Base-by-base conservation (phyloP, 1,139 yeast genomes). In the Nadsonia starkeyi-henricii region DNA sequence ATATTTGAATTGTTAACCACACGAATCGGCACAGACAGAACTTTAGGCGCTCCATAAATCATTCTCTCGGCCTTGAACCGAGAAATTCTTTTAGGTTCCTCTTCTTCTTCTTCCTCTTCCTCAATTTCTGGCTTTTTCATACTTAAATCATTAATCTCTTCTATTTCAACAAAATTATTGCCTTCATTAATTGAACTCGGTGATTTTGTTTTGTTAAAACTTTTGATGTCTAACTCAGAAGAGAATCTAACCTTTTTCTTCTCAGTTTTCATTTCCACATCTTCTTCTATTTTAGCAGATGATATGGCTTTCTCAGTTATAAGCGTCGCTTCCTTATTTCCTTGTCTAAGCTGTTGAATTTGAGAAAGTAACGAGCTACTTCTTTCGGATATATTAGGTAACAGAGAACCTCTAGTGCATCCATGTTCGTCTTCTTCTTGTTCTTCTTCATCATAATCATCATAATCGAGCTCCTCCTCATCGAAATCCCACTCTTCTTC, bases 361-460 rank as follows among this genome's bases (percentile, higher is more conserved):
- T 26, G 43, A 41, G 43, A 42, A 37, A 20, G 36, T 39, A 13
- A 8, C 21, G 18, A 41, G 17, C 39, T 42, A 18, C 20, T 42
- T 33, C 12, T 42, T 26, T 42, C 45, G 7, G 41, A 36, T 39
- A 47, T 43, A 1, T 45, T 43, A 17, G 70, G 71, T 47, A 67
- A 62, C 43, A 67, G 45, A 2, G 63, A 54, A n/a, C 69, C 69
- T 20, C 66, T 52, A 1, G 65, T 57, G 13, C 73, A 67, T 12
- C 67, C 71, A 42, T 58, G 64, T 33, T 62, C 69, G 49, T 64
- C 71, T 46, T 66, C 69, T 15, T 60, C 59, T 13, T 64, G 66
- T 9, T 63, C 68, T 18, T 60, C 63, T 2, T 61, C 66, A 30
- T 62, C 67, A 3, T 61, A 63, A 53, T 61, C 59, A 21, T 56